Base-by-base conservation (phyloP, 2,329 filamentous ascomycete species). In the Furcasterigmium sp. region DNA sequence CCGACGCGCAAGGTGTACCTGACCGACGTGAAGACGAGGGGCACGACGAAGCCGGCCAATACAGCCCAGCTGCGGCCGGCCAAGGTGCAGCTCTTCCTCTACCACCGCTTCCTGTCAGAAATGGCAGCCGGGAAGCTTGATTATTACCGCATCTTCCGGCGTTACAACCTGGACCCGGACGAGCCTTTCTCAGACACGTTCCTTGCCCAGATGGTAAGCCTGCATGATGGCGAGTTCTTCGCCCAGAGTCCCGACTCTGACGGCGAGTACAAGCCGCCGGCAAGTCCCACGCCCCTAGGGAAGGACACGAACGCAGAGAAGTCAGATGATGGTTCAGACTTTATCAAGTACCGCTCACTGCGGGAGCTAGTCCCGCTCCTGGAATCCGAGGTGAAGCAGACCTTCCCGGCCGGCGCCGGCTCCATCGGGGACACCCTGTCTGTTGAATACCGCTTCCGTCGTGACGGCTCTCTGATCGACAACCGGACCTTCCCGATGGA, bases 11-110 rank as follows among this genome's bases (percentile, higher is more conserved):
- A 66, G 46, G 58, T 78, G n/a, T 96, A 94, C 60, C 69, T 98
- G 39, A 83, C 82, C 0, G 93, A 98, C 54, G 80, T 95, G 50
- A 98, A 98, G 63, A 97, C 91, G 0, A 78, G 91, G 15, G 75
- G 73, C 1, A 79, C 76, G 4, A 69, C 66, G n/a, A 75, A 73
- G 3, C 58, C 87, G 3, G 87, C 90, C 2, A 72, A 77, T 2
- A 78, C 80, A 18, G 78, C 82, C 1, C 73, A 88, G 36, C 76
- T 91, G 23, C 78, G 85, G 10, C 87, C 88, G 0, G 87, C 90
- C 1, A 80, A 84, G 53, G 84, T 96, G 47, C 93, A 98, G 59
- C 72, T 97, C 1, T 90, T 94, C 63, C 70, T 97, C 0, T 98
- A 97, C 58, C 90, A 91, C 51, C 82, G 83, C 20, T 81, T 97